phyloP scores from a whole-genome alignment of 768 basidiomycete genomes.

The Lyophyllum decastes region DNA sequence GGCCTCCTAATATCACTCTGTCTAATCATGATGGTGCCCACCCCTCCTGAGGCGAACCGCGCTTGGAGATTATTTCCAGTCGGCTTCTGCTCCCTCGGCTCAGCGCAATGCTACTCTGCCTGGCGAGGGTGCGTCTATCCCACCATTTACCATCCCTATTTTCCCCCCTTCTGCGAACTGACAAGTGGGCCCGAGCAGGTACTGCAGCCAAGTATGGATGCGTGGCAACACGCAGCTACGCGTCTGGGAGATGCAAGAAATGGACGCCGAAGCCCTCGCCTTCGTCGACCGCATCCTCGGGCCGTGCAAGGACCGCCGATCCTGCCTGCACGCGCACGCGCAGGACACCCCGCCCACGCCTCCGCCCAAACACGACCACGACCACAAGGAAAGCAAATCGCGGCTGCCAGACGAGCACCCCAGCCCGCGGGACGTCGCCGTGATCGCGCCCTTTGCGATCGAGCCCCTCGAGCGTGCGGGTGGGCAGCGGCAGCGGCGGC shows the following conservation, averaged over 20 bases:
- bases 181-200: conserved; percentile 15
- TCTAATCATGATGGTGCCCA: conserved; percentile 27
- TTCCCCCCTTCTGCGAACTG: not conserved
- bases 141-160: not conserved
- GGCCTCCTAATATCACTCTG: conserved; percentile 27
- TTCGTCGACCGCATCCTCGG: conserved; percentile 20
- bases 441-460: conserved; percentile 20
- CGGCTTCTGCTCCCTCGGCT: conserved; percentile 28
- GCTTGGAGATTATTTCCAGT: conserved; percentile 34
- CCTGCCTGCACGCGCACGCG: no score
- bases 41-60: conserved; percentile 21
- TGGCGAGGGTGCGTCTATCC: conserved; percentile 28
- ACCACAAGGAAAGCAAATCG: not conserved
- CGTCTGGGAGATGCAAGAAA: conserved; percentile 38
- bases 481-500: no score
- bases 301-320: conserved; percentile 1
- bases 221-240: conserved; percentile 36
- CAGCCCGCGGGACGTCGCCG: conserved; percentile 2
- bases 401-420: not conserved
- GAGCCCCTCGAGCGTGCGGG: conserved; percentile 2
- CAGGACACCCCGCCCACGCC: not conserved
- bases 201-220: conserved; percentile 35
- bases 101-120: conserved; percentile 32
- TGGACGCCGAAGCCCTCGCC: conserved; percentile 25
- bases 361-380: not conserved